Conservation (phyloP, 768 basidiomycete genomes). For the Xerocomellus chrysenteron region DNA sequence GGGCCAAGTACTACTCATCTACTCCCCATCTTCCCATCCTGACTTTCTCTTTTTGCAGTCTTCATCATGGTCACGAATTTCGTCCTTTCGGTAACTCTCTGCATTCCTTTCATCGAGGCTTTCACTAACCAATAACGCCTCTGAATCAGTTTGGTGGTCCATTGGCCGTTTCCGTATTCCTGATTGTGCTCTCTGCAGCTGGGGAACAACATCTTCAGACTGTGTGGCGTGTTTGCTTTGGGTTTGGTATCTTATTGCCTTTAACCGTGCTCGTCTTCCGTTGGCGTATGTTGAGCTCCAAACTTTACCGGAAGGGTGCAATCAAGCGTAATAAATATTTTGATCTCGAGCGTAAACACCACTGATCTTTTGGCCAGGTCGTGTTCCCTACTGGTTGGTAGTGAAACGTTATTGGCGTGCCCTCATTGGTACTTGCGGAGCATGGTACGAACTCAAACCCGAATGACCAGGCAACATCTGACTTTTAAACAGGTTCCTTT, state of each 20-base stretch:
- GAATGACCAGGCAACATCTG: not conserved
- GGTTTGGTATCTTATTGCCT: constrained; percentile 60
- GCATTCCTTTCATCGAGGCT: not conserved
- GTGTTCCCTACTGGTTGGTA: constrained; percentile 61
- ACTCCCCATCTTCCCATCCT: not conserved
- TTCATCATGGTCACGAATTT: constrained; percentile 80
- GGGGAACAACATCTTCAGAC: constrained; percentile 60
- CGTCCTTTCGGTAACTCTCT: constrained; percentile 51
- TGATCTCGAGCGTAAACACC: not conserved
- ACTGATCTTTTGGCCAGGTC: constrained; percentile 34
- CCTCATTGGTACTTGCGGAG: constrained; percentile 70
- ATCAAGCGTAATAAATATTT: constrained; percentile 51
- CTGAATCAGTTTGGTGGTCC: constrained; percentile 59
- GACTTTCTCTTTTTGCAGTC: constrained; percentile 33
- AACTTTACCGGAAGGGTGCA: constrained; percentile 60
- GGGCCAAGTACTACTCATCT: constrained; percentile 50
- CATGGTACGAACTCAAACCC: constrained; percentile 45
- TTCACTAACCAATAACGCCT: not conserved
- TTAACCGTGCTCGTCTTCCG: constrained; percentile 72
- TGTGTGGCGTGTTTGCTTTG: constrained; percentile 69
- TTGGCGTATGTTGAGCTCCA: constrained; percentile 67
- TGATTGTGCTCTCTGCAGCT: constrained; percentile 67
- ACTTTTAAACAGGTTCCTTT: constrained; percentile 52
- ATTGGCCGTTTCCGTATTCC: constrained; percentile 61
- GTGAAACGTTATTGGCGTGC: constrained; percentile 64